Evolutionary conservation across 2,329 filamentous ascomycete species (phyloP).

Genomic region (Colletotrichum orbiculare): DNA sequence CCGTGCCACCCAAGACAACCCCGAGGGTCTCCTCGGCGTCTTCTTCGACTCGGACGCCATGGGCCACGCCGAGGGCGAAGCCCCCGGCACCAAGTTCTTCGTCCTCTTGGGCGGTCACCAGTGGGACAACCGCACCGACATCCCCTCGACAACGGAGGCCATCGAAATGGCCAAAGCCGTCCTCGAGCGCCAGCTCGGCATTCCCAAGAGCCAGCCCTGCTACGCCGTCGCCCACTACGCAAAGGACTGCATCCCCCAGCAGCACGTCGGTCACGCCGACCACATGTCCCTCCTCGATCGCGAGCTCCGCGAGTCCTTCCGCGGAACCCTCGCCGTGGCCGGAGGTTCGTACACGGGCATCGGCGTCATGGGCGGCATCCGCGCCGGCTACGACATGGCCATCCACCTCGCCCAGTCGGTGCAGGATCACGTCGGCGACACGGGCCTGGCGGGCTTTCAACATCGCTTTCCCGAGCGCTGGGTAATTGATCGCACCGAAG

Average conservation of each 20-base stretch:
- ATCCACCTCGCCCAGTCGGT: slow-evolving; percentile 46
- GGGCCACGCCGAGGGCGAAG: slow-evolving; percentile 46
- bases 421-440: slow-evolving; percentile 43
- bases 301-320: slow-evolving; percentile 66
- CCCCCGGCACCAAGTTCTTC: slow-evolving; percentile 65
- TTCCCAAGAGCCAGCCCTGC: slow-evolving; percentile 68
- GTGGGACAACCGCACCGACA: slow-evolving; percentile 84
- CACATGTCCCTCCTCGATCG: slow-evolving; percentile 68
- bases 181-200: slow-evolving; percentile 78
- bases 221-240: slow-evolving; percentile 69
- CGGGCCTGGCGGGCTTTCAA: slow-evolving; percentile 47
- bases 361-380: slow-evolving; percentile 63
- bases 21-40: slow-evolving; percentile 86
- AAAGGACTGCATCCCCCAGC: slow-evolving; percentile 88
- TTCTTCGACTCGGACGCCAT: slow-evolving; percentile 84
- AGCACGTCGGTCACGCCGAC: slow-evolving; percentile 79
- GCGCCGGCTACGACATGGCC: slow-evolving; percentile 60
- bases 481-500: neutral
- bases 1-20: slow-evolving; percentile 78
- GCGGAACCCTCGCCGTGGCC: slow-evolving; percentile 72
- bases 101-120: slow-evolving; percentile 96
- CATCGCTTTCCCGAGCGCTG: neutral
- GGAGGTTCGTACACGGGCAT: slow-evolving; percentile 65
- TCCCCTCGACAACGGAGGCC: slow-evolving; percentile 73
- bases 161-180: slow-evolving; percentile 76